A percentile compares a stretch with the other conserved stretches of the same genome.
These are phyloP conservation scores for Dactylorhiza incarnata DNA, from an alignment of 106 monocot genomes.

Conservation along the genomic window DNA sequence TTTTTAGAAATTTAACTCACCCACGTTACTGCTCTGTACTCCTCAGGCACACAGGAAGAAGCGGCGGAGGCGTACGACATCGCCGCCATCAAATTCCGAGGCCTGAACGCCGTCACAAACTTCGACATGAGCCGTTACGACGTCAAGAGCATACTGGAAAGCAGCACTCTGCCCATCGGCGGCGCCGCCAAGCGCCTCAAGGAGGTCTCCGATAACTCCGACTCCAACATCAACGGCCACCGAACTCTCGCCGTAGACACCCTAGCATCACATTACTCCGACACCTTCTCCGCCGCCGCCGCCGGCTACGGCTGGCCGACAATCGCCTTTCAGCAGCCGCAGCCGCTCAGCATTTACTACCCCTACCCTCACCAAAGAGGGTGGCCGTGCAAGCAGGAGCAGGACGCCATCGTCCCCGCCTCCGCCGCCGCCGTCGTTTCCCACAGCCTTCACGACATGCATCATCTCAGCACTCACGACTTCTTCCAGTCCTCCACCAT, in stretches of 20 bases:
- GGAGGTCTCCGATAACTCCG: constrained; percentile 37
- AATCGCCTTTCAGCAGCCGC: constrained; percentile 36
- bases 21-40: too few relatives aligned
- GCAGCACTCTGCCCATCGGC: constrained; percentile 85
- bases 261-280: constrained; percentile 32
- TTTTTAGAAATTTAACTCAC: too few relatives aligned
- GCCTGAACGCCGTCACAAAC: constrained; percentile 94
- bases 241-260: constrained; percentile 12
- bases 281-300: constrained; percentile 19
- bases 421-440: constrained; percentile 10
- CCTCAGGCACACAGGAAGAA: constrained; percentile 89
- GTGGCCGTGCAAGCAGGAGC: constrained; percentile 84
- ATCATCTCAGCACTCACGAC: constrained; percentile 50
- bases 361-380: constrained; percentile 11
- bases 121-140: constrained; percentile 99
- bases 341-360: constrained; percentile 26
- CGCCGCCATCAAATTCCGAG: constrained; percentile 94
- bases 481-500: constrained; percentile 45
- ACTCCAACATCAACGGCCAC: constrained; percentile 19
- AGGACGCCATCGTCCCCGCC: constrained; percentile 19
- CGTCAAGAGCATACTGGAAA: constrained; percentile 94
- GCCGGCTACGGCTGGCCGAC: constrained; percentile 52
- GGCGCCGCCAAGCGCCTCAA: constrained; percentile 91
- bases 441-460: constrained; percentile 54
- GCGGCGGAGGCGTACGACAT: constrained; percentile 99